Evolutionary conservation across 257 asterid genomes (phyloP).

Genomic region (Penstemon davidsonii): DNA sequence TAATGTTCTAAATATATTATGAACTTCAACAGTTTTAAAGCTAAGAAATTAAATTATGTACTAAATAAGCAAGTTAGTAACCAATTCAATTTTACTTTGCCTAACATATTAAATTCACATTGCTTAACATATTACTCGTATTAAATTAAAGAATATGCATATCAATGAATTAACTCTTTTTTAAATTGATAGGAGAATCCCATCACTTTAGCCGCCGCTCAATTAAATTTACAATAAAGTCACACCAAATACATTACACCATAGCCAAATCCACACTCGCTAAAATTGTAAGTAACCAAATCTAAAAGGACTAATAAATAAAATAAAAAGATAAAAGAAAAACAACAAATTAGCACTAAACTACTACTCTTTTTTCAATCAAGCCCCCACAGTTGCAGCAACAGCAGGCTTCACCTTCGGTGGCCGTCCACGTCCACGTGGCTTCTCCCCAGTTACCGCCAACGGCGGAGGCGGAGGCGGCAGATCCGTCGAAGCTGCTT

Average conservation of each 20-base stretch:
- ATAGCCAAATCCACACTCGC: conserved; percentile 26
- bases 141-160: no score
- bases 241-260: conserved; percentile 31
- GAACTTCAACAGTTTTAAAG: no score
- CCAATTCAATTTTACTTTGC: no score
- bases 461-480: conserved; percentile 17
- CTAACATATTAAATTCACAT: no score
- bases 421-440: conserved; percentile 83
- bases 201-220: conserved; percentile 25
- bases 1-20: no score
- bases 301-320: conserved; percentile 36
- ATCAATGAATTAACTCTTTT: background rate
- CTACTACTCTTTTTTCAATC: conserved; percentile 27
- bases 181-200: conserved; percentile 21
- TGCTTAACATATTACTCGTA: no score
- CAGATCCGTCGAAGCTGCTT: conserved; percentile 9
- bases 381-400: conserved; percentile 71
- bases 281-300: conserved; percentile 37
- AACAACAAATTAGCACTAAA: conserved; percentile 39
- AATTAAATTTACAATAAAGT: conserved; percentile 44
- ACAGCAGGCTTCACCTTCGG: conserved; percentile 67
- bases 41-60: no score
- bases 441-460: conserved; percentile 23
- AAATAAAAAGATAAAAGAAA: conserved; percentile 17
- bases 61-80: no score